Percentiles rank a stretch among this genome's conserved stretches.
phyloP scores from a whole-genome alignment of 1,284 basidiomycete species.

The Moesziomyces antarcticus region DNA sequence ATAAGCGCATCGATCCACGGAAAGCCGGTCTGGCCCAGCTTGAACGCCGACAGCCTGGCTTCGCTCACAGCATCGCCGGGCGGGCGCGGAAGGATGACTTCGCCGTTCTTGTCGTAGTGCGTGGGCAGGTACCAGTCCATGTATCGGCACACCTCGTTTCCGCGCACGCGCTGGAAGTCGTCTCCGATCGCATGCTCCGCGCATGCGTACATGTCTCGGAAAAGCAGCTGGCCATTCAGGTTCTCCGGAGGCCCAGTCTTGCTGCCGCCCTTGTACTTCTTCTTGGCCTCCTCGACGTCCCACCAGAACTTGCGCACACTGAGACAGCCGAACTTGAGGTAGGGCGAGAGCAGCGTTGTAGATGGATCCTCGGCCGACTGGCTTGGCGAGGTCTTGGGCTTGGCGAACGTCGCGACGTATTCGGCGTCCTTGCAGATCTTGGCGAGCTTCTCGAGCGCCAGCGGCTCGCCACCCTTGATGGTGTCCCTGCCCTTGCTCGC shows the following conservation, averaged over 20 bases:
- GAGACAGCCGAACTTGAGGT: conserved; percentile 72
- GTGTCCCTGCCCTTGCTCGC: conserved; percentile 67
- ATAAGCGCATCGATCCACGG: conserved; percentile 72
- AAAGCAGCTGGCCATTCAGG: conserved; percentile 68
- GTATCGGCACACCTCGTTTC: conserved; percentile 69
- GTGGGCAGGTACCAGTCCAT: conserved; percentile 71
- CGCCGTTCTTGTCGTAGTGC: conserved; percentile 68
- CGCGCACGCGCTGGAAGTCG: conserved; percentile 69
- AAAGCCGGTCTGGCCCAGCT: conserved; percentile 71
- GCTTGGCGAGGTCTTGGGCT: conserved; percentile 69
- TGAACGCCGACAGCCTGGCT: conserved; percentile 69
- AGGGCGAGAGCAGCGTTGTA: conserved; percentile 69
- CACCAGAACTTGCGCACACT: conserved; percentile 65
- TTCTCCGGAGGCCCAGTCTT: conserved; percentile 50
- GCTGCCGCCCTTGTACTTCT: conserved; percentile 53
- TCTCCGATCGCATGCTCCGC: conserved; percentile 69
- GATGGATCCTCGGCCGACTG: conserved; percentile 42
- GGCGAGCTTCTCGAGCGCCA: conserved; percentile 69
- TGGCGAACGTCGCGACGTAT: conserved; percentile 71
- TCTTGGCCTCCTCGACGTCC: conserved; percentile 50
- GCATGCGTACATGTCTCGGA: conserved; percentile 71
- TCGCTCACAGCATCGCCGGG: conserved; percentile 69
- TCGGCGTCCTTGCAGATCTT: conserved; percentile 69
- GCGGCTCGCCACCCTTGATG: conserved; percentile 70
- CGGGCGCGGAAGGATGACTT: conserved; percentile 68